Conservation (phyloP, 1,139 yeast genomes). For the Scheffersomyces quercinus region DNA sequence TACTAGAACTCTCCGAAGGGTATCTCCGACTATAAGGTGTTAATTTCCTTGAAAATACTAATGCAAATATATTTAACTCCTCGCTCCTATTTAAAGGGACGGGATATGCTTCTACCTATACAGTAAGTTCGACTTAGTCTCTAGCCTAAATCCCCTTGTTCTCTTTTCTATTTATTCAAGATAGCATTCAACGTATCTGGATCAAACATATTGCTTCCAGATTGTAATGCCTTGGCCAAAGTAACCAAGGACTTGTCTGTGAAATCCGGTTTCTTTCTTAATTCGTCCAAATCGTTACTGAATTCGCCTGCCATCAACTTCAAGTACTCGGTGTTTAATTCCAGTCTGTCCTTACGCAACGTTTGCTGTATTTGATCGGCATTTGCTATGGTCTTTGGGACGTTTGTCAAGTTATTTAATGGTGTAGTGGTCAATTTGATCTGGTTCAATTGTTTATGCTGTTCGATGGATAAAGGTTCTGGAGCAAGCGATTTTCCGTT, state of each 20-base stretch:
- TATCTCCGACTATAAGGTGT: no score
- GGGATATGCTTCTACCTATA: no score
- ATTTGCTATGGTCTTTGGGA: constrained; percentile 17
- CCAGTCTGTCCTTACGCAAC: constrained; percentile 33
- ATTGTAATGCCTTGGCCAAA: constrained; percentile 65
- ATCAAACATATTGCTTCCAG: constrained; percentile 68
- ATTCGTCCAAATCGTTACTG: constrained; percentile 61
- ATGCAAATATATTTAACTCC: no score
- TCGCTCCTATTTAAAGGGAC: no score
- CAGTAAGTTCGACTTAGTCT: no score
- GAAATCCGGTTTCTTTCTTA: constrained; percentile 68
- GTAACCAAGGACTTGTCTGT: constrained; percentile 56
- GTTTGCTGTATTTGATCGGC: constrained; percentile 23
- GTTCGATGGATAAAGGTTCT: constrained; percentile 20
- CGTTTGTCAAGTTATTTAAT: constrained; percentile 17
- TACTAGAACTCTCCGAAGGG: no score
- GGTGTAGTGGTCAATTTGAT: constrained; percentile 29
- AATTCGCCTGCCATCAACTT: constrained; percentile 58
- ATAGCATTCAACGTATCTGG: constrained; percentile 54
- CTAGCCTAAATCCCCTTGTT: no score
- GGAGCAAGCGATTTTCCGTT: constrained; percentile 10
- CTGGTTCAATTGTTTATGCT: constrained; percentile 24
- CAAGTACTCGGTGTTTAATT: constrained; percentile 54
- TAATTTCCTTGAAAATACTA: no score
- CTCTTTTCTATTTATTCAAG: constrained; percentile 10